Base-by-base conservation (phyloP, 2,329 filamentous ascomycete species). In the Nemania abortiva region DNA sequence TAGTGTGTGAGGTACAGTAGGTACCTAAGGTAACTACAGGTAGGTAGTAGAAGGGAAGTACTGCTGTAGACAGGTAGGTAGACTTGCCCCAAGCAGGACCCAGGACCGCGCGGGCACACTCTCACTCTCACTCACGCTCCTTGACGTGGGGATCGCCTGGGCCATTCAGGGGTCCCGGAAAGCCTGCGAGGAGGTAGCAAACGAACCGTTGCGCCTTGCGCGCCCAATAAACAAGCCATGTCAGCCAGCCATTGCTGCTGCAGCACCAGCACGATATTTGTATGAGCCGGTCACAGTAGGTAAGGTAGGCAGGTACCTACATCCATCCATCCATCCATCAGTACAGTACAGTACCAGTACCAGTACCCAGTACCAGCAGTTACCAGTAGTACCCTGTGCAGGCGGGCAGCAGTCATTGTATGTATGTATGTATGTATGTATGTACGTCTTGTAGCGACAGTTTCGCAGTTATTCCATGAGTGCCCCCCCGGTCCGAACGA, bases 201-300 rank as follows among this genome's bases (percentile, higher is more conserved):
- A 61, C 64, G 58, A 66, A 54, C 64, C 52, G 65, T 69, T 69
- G 55, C 67, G 54, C 63, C 66, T 65, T 54, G 66, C 53, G 63
- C 58, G 20, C 53, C 63, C 67, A 66, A 69, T 69, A 56, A 39
- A 61, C 59, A 47, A 63, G 63, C 63, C 60, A 66, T 69, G 67
- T 60, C 63, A 61, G 58, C 39, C 49, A 61, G 55, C 66, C 55
- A 60, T 45, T n/a, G 50, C 61, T 65, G 63, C 52, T 39, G 50
- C 50, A 22, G 29, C 57, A 53, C 60, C 37, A 59, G 47, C 59
- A 56, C 22, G 54, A 22, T 42, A 53, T 55, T 34, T 34, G 60
- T 60, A 49, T 27, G 49, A 37, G 54, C 47, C 52, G 52, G 54
- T 22, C 18, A 47, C 20, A 15, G 34, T 53, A 53, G n/a, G n/a